Evolutionary conservation across 768 basidiomycete genomes (phyloP), one percentile per base, ranked within the genome.

Genomic region (Cystobasidium onofrii): DNA sequence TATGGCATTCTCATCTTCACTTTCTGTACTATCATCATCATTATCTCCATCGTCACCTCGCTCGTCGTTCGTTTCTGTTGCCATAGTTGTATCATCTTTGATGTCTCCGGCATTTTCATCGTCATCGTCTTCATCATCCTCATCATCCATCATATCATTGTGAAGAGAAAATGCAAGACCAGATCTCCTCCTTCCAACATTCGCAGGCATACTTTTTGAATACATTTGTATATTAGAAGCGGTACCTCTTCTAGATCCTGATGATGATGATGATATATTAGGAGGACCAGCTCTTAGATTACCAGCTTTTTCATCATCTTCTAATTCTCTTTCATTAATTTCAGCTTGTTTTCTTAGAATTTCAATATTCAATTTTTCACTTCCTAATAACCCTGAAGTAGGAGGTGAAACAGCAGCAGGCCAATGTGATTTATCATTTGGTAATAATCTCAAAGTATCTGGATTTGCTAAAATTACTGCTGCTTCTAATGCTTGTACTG

Each of bases 401-500:
- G 80, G 64, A 17, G 78, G 79, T 1, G 79, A 78, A 39, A 79
- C 77, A 64, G 80, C 78, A 57, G 77, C 79, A 31, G 75, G 78
- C 77, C 95, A 97, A 57, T 93, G 86, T 1, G 90, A 90, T 75
- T 94, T 89, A 80, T 97, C 95, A 72, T 93, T 92, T 0, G 95
- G 96, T 1, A 99, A 7, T 91, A 91, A 12, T 85, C 84, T n/a
- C 88, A 83, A 25, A 18, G 69, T 36, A 44, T 71, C 69, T 82
- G n/a, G 84, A 80, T 92, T 92, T 2, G 90, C 90, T 55, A 99
- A 86, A 75, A 99, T 98, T 20, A 95, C 91, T 1, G 95, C 95
- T 20, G 94, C 94, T 88, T 98, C 95, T 54, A 99, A 88, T 64
- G 97, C 83, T 78, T 97, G 95, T 0, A 99, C 95, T 77, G 98